These are phyloP conservation scores for Aspergillus sparsus DNA, from an alignment of 495 filamentous ascomycete genomes.

Conservation along the genomic window DNA sequence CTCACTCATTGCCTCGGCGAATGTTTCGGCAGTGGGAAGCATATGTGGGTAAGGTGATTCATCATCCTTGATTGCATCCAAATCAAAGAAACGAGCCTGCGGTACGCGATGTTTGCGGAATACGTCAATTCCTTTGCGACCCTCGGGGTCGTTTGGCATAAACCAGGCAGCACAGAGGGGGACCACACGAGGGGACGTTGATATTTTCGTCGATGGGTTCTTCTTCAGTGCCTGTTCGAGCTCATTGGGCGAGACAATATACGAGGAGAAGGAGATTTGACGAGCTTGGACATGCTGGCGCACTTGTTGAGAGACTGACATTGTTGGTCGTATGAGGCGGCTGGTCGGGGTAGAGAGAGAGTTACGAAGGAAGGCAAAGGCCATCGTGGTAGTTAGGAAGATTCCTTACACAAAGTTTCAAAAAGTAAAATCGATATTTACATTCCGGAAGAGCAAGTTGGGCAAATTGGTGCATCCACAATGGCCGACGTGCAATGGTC, in stretches of 20 bases:
- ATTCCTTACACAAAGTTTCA: conserved; percentile 6
- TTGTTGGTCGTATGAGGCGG: conserved; percentile 38
- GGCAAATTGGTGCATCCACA: conserved; percentile 21
- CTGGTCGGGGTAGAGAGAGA: conserved; percentile 27
- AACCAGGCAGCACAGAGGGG: conserved; percentile 95
- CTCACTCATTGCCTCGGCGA: conserved; percentile 83
- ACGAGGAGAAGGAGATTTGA: conserved; percentile 65
- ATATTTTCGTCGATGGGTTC: conserved; percentile 71
- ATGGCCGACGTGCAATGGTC: conserved; percentile 10
- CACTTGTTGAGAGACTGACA: conserved; percentile 31
- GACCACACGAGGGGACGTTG: conserved; percentile 75
- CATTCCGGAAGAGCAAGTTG: conserved; percentile 24
- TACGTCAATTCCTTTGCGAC: conserved; percentile 72
- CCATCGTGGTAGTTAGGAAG: conserved; percentile 33
- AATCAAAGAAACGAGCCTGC: conserved; percentile 90
- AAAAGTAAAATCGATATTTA: conserved; percentile 25
- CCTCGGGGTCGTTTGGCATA: conserved; percentile 79
- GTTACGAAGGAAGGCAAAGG: conserved; percentile 40
- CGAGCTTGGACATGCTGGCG: conserved; percentile 34
- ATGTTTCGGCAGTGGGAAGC: conserved; percentile 79
- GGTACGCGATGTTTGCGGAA: conserved; percentile 81
- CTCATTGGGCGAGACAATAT: conserved; percentile 82
- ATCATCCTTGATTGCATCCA: conserved; percentile 86
- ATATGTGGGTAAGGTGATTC: conserved; percentile 93
- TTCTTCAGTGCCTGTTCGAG: conserved; percentile 76